These are phyloP conservation scores for Phenoliferia sp. DNA, from an alignment of 1,284 basidiomycete genomes.

Conservation along the genomic window DNA sequence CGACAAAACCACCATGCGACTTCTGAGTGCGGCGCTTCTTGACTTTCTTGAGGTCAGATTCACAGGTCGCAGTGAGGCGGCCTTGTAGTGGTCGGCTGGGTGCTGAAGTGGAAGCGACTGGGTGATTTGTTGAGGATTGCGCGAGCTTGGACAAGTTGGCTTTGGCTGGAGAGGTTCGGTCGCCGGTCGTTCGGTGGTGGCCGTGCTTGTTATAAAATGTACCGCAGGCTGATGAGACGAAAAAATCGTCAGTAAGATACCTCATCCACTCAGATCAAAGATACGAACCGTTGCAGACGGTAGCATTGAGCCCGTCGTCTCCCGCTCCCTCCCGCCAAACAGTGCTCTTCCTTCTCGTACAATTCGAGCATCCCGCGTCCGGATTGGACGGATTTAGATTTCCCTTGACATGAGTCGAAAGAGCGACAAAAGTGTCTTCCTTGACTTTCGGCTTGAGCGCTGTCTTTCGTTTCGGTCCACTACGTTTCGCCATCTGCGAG, in stretches of 20 bases:
- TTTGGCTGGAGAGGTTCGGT: constrained; percentile 5
- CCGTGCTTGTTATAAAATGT: constrained; percentile 32
- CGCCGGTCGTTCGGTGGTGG: constrained; percentile 25
- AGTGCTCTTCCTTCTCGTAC: constrained; percentile 31
- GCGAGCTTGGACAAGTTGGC: neutral
- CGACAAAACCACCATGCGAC: constrained; percentile 13
- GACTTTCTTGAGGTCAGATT: constrained; percentile 28
- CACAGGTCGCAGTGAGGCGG: constrained; percentile 30
- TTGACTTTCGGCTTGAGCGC: neutral
- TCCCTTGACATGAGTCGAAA: neutral
- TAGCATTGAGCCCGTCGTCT: neutral
- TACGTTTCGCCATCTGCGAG: no score
- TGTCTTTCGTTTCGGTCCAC: neutral
- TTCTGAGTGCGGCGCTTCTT: constrained; percentile 10
- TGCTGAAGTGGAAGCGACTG: neutral
- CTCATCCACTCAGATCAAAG: neutral
- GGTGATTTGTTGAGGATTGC: neutral
- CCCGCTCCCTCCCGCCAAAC: constrained; percentile 21
- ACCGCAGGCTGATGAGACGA: constrained; percentile 20
- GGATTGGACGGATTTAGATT: constrained; percentile 28
- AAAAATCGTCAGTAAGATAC: neutral
- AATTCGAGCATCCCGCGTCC: constrained; percentile 27
- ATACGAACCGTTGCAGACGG: constrained; percentile 28
- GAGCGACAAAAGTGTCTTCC: neutral
- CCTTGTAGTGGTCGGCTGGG: constrained; percentile 19